A percentile compares a stretch with the other conserved stretches of the same genome.
Evolutionary conservation across 495 filamentous ascomycete species (phyloP).

Genomic region (Podospora pseudocomata): DNA sequence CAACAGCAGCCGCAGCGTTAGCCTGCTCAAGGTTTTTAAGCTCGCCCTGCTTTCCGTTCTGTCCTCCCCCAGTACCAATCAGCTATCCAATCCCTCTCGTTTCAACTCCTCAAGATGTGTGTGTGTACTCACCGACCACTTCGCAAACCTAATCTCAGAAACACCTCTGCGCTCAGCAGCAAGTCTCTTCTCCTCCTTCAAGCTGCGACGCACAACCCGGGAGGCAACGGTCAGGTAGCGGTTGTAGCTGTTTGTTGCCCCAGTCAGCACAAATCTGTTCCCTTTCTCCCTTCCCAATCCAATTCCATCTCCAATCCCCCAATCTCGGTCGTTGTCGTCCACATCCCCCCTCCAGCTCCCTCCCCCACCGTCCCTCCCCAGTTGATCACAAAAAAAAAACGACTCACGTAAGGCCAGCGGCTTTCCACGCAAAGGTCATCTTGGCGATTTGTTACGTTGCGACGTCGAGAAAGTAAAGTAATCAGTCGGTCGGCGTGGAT

Average conservation of each 20-base stretch:
- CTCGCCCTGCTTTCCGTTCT: slow-evolving; percentile 98
- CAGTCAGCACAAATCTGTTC: slow-evolving; percentile 21
- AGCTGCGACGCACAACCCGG: slow-evolving; percentile 79
- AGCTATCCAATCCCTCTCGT: slow-evolving; percentile 15
- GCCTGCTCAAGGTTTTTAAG: slow-evolving; percentile 67
- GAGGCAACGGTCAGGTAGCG: slow-evolving; percentile 74
- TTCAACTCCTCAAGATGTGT: not conserved
- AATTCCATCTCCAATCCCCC: too few relatives aligned
- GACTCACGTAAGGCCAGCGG: slow-evolving; percentile 88
- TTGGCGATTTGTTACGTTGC: slow-evolving; percentile 49
- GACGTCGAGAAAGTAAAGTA: slow-evolving; percentile 20
- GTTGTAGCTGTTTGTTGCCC: slow-evolving; percentile 63
- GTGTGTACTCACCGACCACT: slow-evolving; percentile 80
- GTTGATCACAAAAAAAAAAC: not conserved
- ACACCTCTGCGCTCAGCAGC: slow-evolving; percentile 83
- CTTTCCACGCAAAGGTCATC: slow-evolving; percentile 99
- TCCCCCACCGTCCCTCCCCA: not conserved
- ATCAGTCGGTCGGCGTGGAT: slow-evolving; percentile 22
- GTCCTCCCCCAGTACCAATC: slow-evolving; percentile 31
- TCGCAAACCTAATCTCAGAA: slow-evolving; percentile 87
- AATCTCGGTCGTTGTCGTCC: not conserved
- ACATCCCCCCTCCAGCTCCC: not conserved
- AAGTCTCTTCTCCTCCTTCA: slow-evolving; percentile 89
- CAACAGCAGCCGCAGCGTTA: slow-evolving; percentile 61
- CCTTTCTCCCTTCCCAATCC: not conserved